These are phyloP conservation scores for Geranium brycei DNA, from an alignment of 345 rosid species.

Conservation along the genomic window DNA sequence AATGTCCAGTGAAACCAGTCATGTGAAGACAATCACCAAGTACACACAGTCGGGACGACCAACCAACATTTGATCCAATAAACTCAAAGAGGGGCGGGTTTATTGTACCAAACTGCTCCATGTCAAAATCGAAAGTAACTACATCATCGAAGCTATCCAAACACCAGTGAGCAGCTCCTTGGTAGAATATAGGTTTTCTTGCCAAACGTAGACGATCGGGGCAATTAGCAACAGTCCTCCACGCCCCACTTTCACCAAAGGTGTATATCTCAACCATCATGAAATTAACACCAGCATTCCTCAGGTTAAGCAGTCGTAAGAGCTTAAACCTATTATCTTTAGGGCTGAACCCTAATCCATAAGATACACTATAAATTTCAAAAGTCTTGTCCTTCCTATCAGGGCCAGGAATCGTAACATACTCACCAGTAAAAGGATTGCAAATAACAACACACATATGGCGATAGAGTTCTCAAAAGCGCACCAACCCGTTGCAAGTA, in stretches of 20 bases:
- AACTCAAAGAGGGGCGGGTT: background rate
- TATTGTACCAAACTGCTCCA: background rate
- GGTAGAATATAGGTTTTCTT: background rate
- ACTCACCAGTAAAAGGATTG: background rate
- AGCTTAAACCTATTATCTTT: background rate
- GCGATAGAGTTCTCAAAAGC: background rate
- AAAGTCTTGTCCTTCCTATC: background rate
- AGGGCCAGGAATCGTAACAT: background rate
- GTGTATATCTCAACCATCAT: background rate
- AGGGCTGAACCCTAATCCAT: background rate
- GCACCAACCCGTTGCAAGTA: background rate
- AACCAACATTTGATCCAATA: too few species aligned
- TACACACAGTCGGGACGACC: background rate
- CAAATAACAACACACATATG: background rate
- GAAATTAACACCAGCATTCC: background rate
- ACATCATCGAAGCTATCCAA: background rate
- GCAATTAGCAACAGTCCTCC: background rate
- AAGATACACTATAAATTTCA: background rate
- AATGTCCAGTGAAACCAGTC: background rate
- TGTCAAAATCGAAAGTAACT: background rate
- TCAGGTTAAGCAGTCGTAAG: background rate
- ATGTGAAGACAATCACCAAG: background rate
- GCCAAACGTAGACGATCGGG: background rate
- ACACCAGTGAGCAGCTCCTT: background rate
- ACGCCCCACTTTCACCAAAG: background rate